Evolutionary conservation across 768 basidiomycete genomes (phyloP).

Genomic region (Boletus speciosus): DNA sequence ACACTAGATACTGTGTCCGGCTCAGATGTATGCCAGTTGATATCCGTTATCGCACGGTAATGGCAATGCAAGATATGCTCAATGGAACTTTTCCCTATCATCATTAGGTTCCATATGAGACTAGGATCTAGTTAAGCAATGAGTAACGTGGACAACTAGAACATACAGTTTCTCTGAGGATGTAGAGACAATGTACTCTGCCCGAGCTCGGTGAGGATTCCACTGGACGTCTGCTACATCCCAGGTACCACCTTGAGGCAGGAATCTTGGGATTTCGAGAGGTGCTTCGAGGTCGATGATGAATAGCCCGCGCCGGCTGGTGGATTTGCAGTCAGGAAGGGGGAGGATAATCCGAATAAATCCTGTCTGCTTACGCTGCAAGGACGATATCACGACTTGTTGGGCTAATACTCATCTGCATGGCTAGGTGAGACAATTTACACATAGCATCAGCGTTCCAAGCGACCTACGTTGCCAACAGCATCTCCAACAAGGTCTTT

Average conservation of each 20-base stretch:
- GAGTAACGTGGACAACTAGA: not conserved
- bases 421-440: slow-evolving; percentile 6
- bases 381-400: slow-evolving; percentile 85
- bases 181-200: slow-evolving; percentile 83
- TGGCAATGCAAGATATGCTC: slow-evolving; percentile 85
- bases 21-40: slow-evolving; percentile 92
- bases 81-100: slow-evolving; percentile 73
- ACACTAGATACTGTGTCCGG: slow-evolving; percentile 85
- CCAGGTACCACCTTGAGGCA: slow-evolving; percentile 96
- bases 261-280: slow-evolving; percentile 82
- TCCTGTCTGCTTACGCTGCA: slow-evolving; percentile 59
- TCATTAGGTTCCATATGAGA: slow-evolving; percentile 91
- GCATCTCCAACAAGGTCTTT: slow-evolving; percentile 76
- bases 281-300: slow-evolving; percentile 93
- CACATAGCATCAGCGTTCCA: not conserved
- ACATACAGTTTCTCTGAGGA: slow-evolving; percentile 84
- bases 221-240: slow-evolving; percentile 92
- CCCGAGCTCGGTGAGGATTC: slow-evolving; percentile 77
- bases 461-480: slow-evolving; percentile 68
- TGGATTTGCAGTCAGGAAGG: not conserved
- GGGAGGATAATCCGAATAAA: not conserved
- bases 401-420: slow-evolving; percentile 89
- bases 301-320: slow-evolving; percentile 82
- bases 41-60: slow-evolving; percentile 94
- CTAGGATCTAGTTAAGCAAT: slow-evolving; percentile 32